Evolutionary conservation across 106 monocot species (phyloP).

Genomic region (Dendrobium officinale): DNA sequence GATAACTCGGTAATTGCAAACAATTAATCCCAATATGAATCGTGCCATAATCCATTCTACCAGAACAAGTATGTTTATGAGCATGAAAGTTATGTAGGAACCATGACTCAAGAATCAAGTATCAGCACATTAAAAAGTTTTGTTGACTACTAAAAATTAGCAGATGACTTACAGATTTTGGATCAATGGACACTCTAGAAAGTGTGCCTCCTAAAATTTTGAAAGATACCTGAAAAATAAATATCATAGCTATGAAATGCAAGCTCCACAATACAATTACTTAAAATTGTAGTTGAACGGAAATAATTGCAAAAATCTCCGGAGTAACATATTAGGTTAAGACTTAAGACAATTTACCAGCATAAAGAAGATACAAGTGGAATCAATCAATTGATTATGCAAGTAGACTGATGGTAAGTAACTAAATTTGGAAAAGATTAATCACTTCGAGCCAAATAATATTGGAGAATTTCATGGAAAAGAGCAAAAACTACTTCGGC

Average conservation of each 20-base stretch:
- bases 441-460: too few relatives aligned
- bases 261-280: not conserved
- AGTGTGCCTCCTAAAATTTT: conserved; percentile 74
- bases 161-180: conserved; percentile 72
- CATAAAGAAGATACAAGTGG: not conserved
- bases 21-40: not conserved
- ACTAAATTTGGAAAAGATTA: not conserved
- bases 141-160: not conserved
- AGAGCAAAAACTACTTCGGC: too few relatives aligned
- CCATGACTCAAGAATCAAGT: not conserved
- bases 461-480: too few relatives aligned
- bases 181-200: conserved; percentile 74
- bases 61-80: not conserved
- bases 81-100: not conserved
- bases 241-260: not conserved
- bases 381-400: not conserved
- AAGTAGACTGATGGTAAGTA: not conserved
- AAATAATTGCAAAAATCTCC: not conserved
- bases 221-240: conserved; percentile 67
- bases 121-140: not conserved
- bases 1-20: too few relatives aligned
- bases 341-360: not conserved
- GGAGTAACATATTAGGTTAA: not conserved
- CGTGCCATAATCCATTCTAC: not conserved
- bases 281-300: not conserved